Evolutionary conservation across 306 rosid species (phyloP).

Genomic region (Pueraria montana): DNA sequence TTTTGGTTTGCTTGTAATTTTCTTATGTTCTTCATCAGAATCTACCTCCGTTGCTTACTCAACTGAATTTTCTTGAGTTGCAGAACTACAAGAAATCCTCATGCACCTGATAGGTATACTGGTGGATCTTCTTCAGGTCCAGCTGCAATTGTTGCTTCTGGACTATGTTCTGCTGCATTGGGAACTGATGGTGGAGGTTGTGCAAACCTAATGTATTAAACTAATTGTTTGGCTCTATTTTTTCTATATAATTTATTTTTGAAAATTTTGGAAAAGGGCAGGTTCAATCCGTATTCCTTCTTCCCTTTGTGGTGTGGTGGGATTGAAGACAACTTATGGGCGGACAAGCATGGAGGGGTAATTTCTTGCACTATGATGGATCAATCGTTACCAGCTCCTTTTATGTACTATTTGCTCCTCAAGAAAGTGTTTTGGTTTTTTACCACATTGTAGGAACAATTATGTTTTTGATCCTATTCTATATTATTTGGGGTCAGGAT

Average conservation of each 20-base stretch:
- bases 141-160: constrained; percentile 97
- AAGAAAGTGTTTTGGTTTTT: constrained; percentile 18
- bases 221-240: constrained; percentile 36
- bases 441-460: constrained; percentile 10
- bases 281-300: constrained; percentile 98
- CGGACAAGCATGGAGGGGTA: constrained; percentile 85
- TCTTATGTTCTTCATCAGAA: constrained; percentile 33
- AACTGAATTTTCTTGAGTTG: constrained; percentile 52
- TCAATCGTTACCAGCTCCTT: not conserved
- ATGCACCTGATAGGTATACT: constrained; percentile 91
- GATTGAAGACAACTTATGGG: constrained; percentile 87
- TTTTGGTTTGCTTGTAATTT: constrained; percentile 33
- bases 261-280: constrained; percentile 58
- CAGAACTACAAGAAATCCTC: constrained; percentile 96
- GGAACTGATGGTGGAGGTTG: constrained; percentile 99
- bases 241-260: constrained; percentile 29
- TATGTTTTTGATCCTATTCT: constrained; percentile 19
- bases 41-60: constrained; percentile 1
- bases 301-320: constrained; percentile 97
- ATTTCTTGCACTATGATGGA: constrained; percentile 51
- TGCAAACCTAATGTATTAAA: constrained; percentile 45
- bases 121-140: constrained; percentile 99
- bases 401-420: constrained; percentile 16
- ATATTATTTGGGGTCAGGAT: constrained; percentile 32
- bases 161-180: constrained; percentile 93